phyloP scores from a whole-genome alignment of 805 yeast genomes.

The Yarrowia deformans region DNA sequence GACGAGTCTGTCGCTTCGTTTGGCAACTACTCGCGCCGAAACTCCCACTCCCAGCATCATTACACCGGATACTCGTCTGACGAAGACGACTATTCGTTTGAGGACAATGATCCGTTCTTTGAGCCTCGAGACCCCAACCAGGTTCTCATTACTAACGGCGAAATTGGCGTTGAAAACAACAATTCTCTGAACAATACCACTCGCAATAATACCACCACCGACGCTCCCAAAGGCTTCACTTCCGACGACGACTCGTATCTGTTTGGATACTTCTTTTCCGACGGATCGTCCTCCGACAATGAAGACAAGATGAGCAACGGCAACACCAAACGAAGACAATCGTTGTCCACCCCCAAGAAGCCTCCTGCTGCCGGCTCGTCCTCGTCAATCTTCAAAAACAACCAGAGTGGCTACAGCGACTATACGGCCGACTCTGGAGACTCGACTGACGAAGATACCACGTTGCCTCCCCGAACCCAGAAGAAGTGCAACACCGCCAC shows the following conservation, averaged over 20 bases:
- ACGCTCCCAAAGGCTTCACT: conserved; percentile 9
- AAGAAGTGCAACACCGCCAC: conserved; percentile 57
- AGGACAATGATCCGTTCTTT: conserved; percentile 38
- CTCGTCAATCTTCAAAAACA: conserved; percentile 32
- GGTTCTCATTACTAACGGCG: conserved; percentile 39
- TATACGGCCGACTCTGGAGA: conserved; percentile 65
- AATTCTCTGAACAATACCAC: conserved; percentile 12
- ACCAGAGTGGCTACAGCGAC: conserved; percentile 32
- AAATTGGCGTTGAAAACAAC: conserved; percentile 30
- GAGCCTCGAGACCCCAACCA: conserved; percentile 40
- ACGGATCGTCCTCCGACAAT: conserved; percentile 28
- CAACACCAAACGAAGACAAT: conserved; percentile 7
- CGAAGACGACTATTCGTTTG: conserved; percentile 37
- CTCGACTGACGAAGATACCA: conserved; percentile 92
- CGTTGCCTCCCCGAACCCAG: conserved; percentile 69
- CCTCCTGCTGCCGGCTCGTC: conserved; percentile 34
- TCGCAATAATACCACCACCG: conserved; percentile 21
- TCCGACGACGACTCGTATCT: conserved; percentile 36
- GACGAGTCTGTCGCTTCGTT: conserved; percentile 22
- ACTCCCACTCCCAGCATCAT: conserved; percentile 34
- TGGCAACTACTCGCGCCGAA: conserved; percentile 35
- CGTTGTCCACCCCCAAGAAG: conserved; percentile 31
- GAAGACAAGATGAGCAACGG: conserved; percentile 4
- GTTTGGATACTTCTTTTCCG: conserved; percentile 38
- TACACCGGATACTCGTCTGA: conserved; percentile 36